phyloP scores from a whole-genome alignment of 306 rosid species.

The Ormosia emarginata region DNA sequence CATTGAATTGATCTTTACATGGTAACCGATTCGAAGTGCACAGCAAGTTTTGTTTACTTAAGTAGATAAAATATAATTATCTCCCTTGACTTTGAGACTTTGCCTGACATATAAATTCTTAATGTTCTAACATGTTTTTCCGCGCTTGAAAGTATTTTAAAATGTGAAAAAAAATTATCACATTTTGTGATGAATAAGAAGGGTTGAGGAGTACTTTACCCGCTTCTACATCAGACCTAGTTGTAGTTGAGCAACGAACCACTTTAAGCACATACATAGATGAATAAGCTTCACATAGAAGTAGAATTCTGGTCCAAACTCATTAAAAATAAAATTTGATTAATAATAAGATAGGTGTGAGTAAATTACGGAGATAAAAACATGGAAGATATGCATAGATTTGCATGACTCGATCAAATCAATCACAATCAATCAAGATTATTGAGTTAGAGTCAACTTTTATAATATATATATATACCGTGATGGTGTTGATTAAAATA shows the following conservation, averaged over 20 bases:
- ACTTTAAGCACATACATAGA: background rate
- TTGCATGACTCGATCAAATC: too few relatives aligned
- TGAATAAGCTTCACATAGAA: background rate
- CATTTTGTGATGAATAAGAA: background rate
- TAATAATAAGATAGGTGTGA: too few relatives aligned
- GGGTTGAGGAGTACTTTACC: background rate
- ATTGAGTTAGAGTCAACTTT: too few relatives aligned
- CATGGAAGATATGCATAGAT: too few relatives aligned
- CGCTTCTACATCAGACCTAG: background rate
- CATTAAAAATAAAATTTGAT: background rate
- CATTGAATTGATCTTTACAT: background rate
- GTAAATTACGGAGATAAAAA: too few relatives aligned
- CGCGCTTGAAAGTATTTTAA: background rate
- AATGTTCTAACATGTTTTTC: background rate
- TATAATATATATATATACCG: too few relatives aligned
- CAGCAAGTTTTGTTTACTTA: conserved; percentile 21
- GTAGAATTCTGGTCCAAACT: background rate
- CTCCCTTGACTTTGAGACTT: background rate
- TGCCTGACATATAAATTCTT: background rate
- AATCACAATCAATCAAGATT: too few relatives aligned
- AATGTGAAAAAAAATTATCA: background rate
- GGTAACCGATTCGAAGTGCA: conserved; percentile 24
- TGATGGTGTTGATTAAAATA: too few relatives aligned
- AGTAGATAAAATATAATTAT: background rate
- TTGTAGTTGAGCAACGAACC: too few relatives aligned